Base-by-base conservation (phyloP, 176 grass and related monocot genomes). In the Carex kokanica region DNA sequence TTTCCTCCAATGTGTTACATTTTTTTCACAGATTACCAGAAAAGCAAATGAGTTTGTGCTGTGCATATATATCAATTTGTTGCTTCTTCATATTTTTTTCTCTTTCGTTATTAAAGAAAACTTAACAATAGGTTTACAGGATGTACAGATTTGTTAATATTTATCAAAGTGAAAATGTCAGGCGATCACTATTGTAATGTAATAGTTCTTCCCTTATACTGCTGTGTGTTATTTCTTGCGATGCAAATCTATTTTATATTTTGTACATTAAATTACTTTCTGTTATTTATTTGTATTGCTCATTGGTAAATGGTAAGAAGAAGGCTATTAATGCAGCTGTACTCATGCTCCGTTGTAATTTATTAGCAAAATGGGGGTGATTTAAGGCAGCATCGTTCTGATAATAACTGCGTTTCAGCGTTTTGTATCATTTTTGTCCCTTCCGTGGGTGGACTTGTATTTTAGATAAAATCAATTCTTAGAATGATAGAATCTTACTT, bases 1-100 rank as follows among this genome's bases (percentile, higher is more conserved):
- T 64, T 62, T 3, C 38, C 20, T 56, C 10, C 36, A 63, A 77
- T 38, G 23, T 38, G n/a, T 14, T 25, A 29, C 60, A 21, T 51
- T 55, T 4, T 64, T 56, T 31, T 0, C 75, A 20, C 31, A 86
- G 25, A 82, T 52, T 29, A 86, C 81, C 83, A 79, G 86, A 51
- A 84, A 80, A 38, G 82, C 81, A 82, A 81, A 71, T 27, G 51
- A 43, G 21, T 38, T 73, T 69, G 70, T 71, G 71, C 63, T 69
- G 70, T 71, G 71, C 63, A 67, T 74, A 64, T 69, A 70, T 70
- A 13, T 17, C 63, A 59, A 58, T 83, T 23, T 64, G 29, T 55
- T 83, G 59, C 0, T 57, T 79, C 60, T 68, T 61, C 61, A 65
- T 90, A 52, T 45, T 25, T 18, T 41, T 18, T 0, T 79, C 36